Evolutionary conservation across 768 basidiomycete genomes (phyloP).

Genomic region (Ramaria sp.): DNA sequence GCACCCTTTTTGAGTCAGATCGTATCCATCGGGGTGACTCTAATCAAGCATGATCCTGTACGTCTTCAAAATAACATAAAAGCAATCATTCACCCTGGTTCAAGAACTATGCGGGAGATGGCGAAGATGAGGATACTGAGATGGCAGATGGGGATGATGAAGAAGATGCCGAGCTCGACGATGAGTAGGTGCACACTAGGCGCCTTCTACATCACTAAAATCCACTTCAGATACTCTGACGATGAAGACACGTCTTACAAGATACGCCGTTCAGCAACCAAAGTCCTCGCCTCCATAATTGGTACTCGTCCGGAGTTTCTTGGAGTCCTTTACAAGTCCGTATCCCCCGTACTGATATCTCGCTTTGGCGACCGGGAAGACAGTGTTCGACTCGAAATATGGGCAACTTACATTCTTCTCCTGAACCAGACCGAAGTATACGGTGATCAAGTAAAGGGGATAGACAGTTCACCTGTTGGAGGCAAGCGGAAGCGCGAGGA

Average conservation of each 20-base stretch:
- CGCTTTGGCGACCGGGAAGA: slow-evolving; percentile 93
- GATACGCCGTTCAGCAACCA: slow-evolving; percentile 87
- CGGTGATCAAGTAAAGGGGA: slow-evolving; percentile 47
- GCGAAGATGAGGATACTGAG: slow-evolving; percentile 53
- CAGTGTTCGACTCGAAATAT: slow-evolving; percentile 86
- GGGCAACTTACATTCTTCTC: slow-evolving; percentile 73
- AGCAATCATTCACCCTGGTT: neutral
- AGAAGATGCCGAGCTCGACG: slow-evolving; percentile 65
- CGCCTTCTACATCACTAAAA: neutral
- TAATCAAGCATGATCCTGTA: slow-evolving; percentile 92
- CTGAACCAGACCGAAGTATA: slow-evolving; percentile 80
- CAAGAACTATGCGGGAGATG: slow-evolving; percentile 67
- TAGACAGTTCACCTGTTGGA: slow-evolving; percentile 35
- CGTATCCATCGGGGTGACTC: slow-evolving; percentile 57
- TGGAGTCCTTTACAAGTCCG: slow-evolving; percentile 63
- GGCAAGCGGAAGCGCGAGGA: slow-evolving; percentile 67
- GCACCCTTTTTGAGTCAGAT: slow-evolving; percentile 61
- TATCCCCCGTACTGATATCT: slow-evolving; percentile 82
- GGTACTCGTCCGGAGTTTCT: slow-evolving; percentile 87
- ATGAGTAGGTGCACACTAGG: slow-evolving; percentile 37
- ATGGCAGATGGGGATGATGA: slow-evolving; percentile 54
- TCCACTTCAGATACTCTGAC: slow-evolving; percentile 68
- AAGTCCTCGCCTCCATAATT: slow-evolving; percentile 75
- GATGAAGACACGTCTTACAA: slow-evolving; percentile 99
- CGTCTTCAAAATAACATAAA: slow-evolving; percentile 17